Percentiles rank a stretch among this genome's conserved stretches.
phyloP scores from a whole-genome alignment of 164 flowering plant species.

The Sextonia rubra region DNA sequence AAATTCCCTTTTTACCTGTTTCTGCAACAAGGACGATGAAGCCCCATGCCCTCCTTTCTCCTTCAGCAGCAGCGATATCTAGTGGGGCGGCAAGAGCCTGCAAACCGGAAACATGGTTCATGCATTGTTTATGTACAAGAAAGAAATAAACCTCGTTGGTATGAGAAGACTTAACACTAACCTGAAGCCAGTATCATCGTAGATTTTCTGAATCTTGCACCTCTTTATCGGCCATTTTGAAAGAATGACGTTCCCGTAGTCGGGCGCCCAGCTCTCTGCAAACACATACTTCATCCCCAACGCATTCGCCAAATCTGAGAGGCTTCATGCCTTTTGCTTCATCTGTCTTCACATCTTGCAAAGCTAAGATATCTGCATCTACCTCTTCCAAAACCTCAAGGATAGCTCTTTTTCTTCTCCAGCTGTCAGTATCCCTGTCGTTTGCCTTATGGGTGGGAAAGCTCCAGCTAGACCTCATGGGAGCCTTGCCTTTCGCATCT shows the following conservation, averaged over 20 bases:
- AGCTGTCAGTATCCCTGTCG: conserved; percentile 20
- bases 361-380: conserved; percentile 77
- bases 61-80: too few relatives aligned
- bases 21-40: too few relatives aligned
- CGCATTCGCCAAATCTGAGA: conserved; percentile 74
- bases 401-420: conserved; percentile 42
- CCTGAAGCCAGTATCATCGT: conserved; percentile 87
- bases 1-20: too few relatives aligned
- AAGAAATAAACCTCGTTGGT: neutral
- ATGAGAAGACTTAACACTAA: conserved; percentile 5
- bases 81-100: too few relatives aligned
- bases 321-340: conserved; percentile 89
- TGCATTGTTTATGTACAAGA: neutral
- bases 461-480: conserved; percentile 58
- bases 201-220: conserved; percentile 76
- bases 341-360: conserved; percentile 92
- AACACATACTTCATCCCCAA: conserved; percentile 90
- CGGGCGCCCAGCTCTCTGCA: conserved; percentile 99
- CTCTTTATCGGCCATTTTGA: conserved; percentile 89
- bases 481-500: conserved; percentile 30
- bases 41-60: too few relatives aligned
- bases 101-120: too few relatives aligned
- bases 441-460: conserved; percentile 32
- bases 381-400: conserved; percentile 72
- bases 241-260: conserved; percentile 82